These are phyloP conservation scores for Phialophora chinensis DNA, from an alignment of 2,329 filamentous ascomycete species.

Conservation along the genomic window DNA sequence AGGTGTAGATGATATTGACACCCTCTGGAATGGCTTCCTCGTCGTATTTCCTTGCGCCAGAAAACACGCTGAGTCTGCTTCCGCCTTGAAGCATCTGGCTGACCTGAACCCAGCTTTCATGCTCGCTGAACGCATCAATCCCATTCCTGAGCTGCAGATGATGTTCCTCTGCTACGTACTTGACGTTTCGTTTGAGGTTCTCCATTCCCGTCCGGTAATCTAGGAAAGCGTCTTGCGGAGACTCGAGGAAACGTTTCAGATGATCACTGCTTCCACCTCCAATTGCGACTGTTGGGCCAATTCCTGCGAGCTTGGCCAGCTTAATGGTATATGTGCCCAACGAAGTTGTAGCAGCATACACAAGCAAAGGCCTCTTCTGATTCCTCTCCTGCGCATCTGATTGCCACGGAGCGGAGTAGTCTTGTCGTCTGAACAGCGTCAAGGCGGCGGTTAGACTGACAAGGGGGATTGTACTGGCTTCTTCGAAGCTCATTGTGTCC, in stretches of 20 bases:
- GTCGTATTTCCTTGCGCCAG: conserved; percentile 52
- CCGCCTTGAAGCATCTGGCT: conserved; percentile 51
- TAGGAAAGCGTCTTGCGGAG: conserved; percentile 60
- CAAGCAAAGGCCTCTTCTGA: conserved; percentile 48
- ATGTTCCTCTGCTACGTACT: conserved; percentile 47
- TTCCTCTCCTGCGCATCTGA: conserved; percentile 43
- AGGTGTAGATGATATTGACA: conserved; percentile 44
- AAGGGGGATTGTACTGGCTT: conserved; percentile 63
- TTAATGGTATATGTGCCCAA: conserved; percentile 66
- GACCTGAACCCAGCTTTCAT: conserved; percentile 55
- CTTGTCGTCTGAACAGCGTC: conserved; percentile 56
- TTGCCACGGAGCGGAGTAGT: conserved; percentile 57
- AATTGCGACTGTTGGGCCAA: conserved; percentile 67
- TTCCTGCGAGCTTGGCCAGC: conserved; percentile 60
- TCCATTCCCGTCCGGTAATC: conserved; percentile 64
- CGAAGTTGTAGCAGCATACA: conserved; percentile 62
- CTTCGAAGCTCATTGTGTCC: conserved; percentile 41
- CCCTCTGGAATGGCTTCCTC: conserved; percentile 45
- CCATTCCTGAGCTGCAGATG: conserved; percentile 47
- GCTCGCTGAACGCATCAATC: conserved; percentile 63
- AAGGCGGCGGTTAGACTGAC: conserved; percentile 60
- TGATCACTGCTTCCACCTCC: conserved; percentile 61
- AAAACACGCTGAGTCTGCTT: conserved; percentile 50
- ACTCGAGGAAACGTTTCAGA: conserved; percentile 57
- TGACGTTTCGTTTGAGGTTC: conserved; percentile 45